A percentile compares a stretch with the other conserved stretches of the same genome.
phyloP scores from a whole-genome alignment of 139 green algal species.

The Chlorella sp. region DNA sequence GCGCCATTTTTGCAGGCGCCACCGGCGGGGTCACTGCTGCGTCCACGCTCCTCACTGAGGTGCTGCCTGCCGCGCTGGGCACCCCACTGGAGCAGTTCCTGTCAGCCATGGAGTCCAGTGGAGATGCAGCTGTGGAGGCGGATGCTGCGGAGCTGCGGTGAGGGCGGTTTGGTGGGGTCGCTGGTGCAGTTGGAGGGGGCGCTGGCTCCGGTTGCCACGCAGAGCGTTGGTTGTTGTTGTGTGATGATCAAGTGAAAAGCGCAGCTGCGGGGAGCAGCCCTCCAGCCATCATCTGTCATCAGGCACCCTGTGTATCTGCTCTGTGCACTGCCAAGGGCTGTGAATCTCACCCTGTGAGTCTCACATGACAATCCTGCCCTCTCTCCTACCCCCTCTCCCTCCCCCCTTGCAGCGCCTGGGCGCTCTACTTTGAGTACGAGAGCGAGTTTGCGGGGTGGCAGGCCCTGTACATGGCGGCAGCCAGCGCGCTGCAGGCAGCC shows the following conservation, averaged over 20 bases:
- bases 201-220: too few relatives aligned
- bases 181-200: too few relatives aligned
- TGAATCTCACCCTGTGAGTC: too few relatives aligned
- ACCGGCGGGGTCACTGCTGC: slow-evolving; percentile 28
- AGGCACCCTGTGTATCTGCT: too few relatives aligned
- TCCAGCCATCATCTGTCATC: too few relatives aligned
- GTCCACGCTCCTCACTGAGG: slow-evolving; percentile 25
- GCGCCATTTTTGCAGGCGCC: neutral
- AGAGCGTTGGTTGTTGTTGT: too few relatives aligned
- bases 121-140: neutral
- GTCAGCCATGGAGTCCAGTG: neutral
- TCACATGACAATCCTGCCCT: too few relatives aligned
- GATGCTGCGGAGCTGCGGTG: neutral
- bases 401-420: slow-evolving; percentile 27
- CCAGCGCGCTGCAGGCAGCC: slow-evolving; percentile 10
- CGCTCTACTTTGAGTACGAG: slow-evolving; percentile 36
- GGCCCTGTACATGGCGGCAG: slow-evolving; percentile 21
- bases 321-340: too few relatives aligned
- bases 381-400: neutral
- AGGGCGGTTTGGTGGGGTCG: too few relatives aligned
- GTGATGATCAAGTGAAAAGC: too few relatives aligned
- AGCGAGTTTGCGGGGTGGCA: slow-evolving; percentile 44
- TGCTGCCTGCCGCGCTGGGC: slow-evolving; percentile 41
- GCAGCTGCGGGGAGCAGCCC: too few relatives aligned
- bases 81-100: slow-evolving; percentile 21